Base-by-base conservation (phyloP, 495 filamentous ascomycete species). In the Aspergillus panamensis region DNA sequence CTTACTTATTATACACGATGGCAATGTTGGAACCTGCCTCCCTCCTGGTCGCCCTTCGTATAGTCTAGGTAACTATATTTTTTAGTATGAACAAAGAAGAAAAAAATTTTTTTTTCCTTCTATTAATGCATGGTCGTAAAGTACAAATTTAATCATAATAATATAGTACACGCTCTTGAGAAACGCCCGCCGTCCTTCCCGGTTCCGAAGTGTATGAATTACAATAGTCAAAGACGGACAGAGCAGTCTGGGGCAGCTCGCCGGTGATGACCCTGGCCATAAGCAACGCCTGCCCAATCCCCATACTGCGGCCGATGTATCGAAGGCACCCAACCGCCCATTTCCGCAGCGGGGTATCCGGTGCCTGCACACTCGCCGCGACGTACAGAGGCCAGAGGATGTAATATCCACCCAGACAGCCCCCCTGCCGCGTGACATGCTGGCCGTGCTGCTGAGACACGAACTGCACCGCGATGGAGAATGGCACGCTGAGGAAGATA, bases 141-240 rank as follows among this genome's bases (percentile, higher is more conserved):
- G n/a, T n/a, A n/a, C n/a, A n/a, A n/a, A n/a, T n/a, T n/a, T n/a
- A n/a, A n/a, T n/a, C n/a, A n/a, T n/a, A n/a, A n/a, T n/a, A n/a
- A n/a, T n/a, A n/a, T n/a, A n/a, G n/a, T n/a, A n/a, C n/a, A n/a
- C n/a, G n/a, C n/a, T n/a, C n/a, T n/a, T n/a, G n/a, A n/a, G n/a
- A n/a, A n/a, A n/a, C 25, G 25, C 25, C 25, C 5, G 25, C 25
- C 5, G 25, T 25, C 25, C 25, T 2, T 25, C n/a, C n/a, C n/a
- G n/a, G 33, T 39, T n/a, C 35, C 6, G 35, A 39, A 5, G 35
- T 29, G 19, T 65, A 48, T 25, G 60, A 63, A 65, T 67, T 19
- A 20, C 29, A 35, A 33, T 45, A 53, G 31, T 53, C 16, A 58
- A 53, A 60, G 53, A 62, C 51, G 48, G 57, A 55, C 42, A 55